These are phyloP conservation scores for Acephala macrosclerotiorum DNA, from an alignment of 2,329 filamentous ascomycete genomes.

Conservation along the genomic window DNA sequence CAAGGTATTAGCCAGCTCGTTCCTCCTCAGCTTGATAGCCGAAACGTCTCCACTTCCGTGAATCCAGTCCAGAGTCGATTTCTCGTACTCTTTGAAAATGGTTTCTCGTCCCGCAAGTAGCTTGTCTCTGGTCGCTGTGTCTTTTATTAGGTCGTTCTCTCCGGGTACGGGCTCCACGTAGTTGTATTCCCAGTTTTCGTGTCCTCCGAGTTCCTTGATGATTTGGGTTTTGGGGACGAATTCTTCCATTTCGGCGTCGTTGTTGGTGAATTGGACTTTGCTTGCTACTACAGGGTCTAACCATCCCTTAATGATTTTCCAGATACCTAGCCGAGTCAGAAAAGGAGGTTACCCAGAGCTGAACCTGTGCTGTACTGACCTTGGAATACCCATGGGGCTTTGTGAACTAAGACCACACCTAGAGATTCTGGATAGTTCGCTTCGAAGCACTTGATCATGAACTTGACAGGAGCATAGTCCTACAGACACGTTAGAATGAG, in stretches of 20 bases:
- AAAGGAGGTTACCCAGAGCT: background rate
- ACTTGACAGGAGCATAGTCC: slow-evolving; percentile 96
- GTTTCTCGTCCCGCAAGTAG: slow-evolving; percentile 69
- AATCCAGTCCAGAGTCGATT: slow-evolving; percentile 79
- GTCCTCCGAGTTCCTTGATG: slow-evolving; percentile 83
- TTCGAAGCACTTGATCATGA: slow-evolving; percentile 99
- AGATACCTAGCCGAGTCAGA: slow-evolving; percentile 69
- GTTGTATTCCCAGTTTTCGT: slow-evolving; percentile 83
- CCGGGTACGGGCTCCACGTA: slow-evolving; percentile 79
- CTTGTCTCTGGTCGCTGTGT: slow-evolving; percentile 65
- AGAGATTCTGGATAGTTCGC: slow-evolving; percentile 97
- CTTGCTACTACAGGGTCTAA: slow-evolving; percentile 93
- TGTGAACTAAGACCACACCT: slow-evolving; percentile 90
- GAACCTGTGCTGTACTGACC: slow-evolving; percentile 51
- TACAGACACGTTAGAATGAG: slow-evolving; percentile 44
- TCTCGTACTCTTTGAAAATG: slow-evolving; percentile 78
- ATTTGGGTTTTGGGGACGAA: slow-evolving; percentile 78
- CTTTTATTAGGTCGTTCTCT: slow-evolving; percentile 81
- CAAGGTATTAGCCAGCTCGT: slow-evolving; percentile 68
- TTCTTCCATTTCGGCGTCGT: slow-evolving; percentile 75
- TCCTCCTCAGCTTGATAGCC: slow-evolving; percentile 63
- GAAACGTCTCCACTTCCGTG: slow-evolving; percentile 47
- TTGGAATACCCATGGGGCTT: slow-evolving; percentile 97
- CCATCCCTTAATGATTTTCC: slow-evolving; percentile 96
- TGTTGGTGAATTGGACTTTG: slow-evolving; percentile 94